Base-by-base conservation (phyloP, 2,329 filamentous ascomycete genomes). In the Sporothrix dimorphospora region DNA sequence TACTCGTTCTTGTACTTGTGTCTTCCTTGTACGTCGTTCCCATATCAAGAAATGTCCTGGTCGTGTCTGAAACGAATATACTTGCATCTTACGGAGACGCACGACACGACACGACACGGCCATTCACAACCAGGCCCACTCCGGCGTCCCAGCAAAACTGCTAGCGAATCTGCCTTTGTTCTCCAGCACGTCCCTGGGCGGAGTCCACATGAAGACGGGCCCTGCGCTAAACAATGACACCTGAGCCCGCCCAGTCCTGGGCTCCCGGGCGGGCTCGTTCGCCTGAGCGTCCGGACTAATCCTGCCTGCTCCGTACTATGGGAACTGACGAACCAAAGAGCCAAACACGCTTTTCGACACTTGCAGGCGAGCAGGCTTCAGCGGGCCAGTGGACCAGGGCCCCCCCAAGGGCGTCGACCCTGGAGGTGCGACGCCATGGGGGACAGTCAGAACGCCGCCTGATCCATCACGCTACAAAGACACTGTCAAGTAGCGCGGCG, bases 161-260 rank as follows among this genome's bases (percentile, higher is more conserved):
- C 53, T 16, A 70, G 53, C 24, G 53, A 59, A 49, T 49, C 40
- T 70, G 24, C 24, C 53, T 70, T 70, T 61, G 68, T 61, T 70
- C 68, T 70, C 68, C 53, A 61, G 68, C 24, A 45, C 8, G 38
- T 51, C 63, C 27, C 42, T 51, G 27, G 16, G 24, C 27, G 6
- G 63, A 49, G 63, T 30, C 61, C 40, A 42, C 12, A n/a, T 38
- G n/a, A 30, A 21, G 47, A 40, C 27, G 27, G 47, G 45, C 21
- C n/a, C 21, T 57, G 34, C 34, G 21, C 67, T 69, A 67, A 57
- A 27, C 47, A 69, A 45, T 45, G 21, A 45, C 67, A 69, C 38
- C 24, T 40, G 11, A 30, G 21, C 49, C 63, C 27, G 24, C 21
- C 27, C 45, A 49, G 11, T 42, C 38, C 59, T 45, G 59, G 30